Evolutionary conservation across 1,284 basidiomycete genomes (phyloP), one percentile per base, ranked within the genome.

Genomic region (Ustilago esculenta): DNA sequence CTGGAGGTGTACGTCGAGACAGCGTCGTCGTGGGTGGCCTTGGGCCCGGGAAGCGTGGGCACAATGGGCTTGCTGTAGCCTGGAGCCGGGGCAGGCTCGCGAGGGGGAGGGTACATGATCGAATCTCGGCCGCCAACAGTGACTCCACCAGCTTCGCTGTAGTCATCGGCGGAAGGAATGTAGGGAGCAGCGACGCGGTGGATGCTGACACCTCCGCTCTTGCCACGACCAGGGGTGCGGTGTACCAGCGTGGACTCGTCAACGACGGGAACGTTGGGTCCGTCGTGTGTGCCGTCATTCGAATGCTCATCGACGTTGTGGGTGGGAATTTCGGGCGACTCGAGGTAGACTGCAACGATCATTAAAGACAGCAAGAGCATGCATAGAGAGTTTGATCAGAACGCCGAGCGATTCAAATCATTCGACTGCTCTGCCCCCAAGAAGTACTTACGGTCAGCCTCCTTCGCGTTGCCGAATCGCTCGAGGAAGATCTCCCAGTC

Each of bases 401-500:
- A n/a, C n/a, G n/a, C n/a, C n/a, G n/a, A n/a, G n/a, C n/a, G n/a
- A n/a, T n/a, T n/a, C n/a, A n/a, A n/a, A n/a, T n/a, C n/a, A n/a
- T n/a, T n/a, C n/a, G n/a, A n/a, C n/a, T n/a, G n/a, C n/a, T n/a
- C n/a, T n/a, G n/a, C n/a, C n/a, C n/a, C n/a, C n/a, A n/a, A n/a
- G n/a, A n/a, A n/a, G 3, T 10, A 75, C 75, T 67, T 41, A 77
- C 75, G 64, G 35, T 81, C 66, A n/a, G 72, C 79, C 60, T 81
- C 79, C 50, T 70, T 69, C 5, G 43, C 61, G 45, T 75, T 59
- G 37, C 66, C 69, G 47, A 77, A 65, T 34, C 80, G 72, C 48
- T 80, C 77, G 4, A 75, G 47, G 59, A 81, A 81, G 50, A 81
- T 80, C 36, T 81, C 80, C 55, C 59, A 77, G 67, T 81, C 80